Percentiles rank a stretch among this genome's conserved stretches.
Evolutionary conservation across 2,329 filamentous ascomycete genomes (phyloP).

Genomic region (Onygena corvina): DNA sequence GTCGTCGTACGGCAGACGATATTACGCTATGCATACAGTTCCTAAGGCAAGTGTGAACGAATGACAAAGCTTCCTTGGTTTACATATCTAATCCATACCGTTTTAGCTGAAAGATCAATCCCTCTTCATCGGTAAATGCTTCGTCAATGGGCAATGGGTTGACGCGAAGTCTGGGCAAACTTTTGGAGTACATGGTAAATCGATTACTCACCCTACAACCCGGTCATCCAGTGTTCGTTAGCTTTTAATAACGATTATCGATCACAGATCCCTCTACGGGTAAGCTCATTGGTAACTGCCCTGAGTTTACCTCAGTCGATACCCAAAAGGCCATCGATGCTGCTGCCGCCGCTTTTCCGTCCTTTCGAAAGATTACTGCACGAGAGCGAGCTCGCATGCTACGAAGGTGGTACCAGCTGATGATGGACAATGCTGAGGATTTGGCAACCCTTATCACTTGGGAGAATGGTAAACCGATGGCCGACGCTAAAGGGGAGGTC

Average conservation of each 20-base stretch:
- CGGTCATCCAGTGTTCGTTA: no score
- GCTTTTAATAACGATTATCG: no score
- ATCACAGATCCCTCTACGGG: constrained; percentile 71
- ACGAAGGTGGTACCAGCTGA: constrained; percentile 55
- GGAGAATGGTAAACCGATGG: constrained; percentile 57
- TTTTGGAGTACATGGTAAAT: constrained; percentile 73
- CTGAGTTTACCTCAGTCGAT: constrained; percentile 67
- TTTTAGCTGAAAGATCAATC: constrained; percentile 61
- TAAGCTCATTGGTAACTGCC: constrained; percentile 65
- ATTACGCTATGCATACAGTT: constrained; percentile 34
- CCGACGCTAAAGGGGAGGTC: constrained; percentile 48
- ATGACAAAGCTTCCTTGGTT: constrained; percentile 6
- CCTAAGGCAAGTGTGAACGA: constrained; percentile 25
- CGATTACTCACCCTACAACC: no score
- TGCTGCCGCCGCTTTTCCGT: constrained; percentile 58
- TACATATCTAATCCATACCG: constrained; percentile 4
- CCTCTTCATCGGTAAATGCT: constrained; percentile 72
- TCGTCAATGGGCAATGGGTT: constrained; percentile 90
- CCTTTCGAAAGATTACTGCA: constrained; percentile 49
- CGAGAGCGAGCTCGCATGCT: constrained; percentile 51
- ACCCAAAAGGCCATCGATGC: constrained; percentile 70
- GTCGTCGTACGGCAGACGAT: constrained; percentile 24
- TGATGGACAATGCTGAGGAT: constrained; percentile 54
- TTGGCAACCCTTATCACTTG: constrained; percentile 54
- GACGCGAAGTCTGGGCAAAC: constrained; percentile 75